phyloP scores from a whole-genome alignment of 345 rosid species.

The Brassica juncea region DNA sequence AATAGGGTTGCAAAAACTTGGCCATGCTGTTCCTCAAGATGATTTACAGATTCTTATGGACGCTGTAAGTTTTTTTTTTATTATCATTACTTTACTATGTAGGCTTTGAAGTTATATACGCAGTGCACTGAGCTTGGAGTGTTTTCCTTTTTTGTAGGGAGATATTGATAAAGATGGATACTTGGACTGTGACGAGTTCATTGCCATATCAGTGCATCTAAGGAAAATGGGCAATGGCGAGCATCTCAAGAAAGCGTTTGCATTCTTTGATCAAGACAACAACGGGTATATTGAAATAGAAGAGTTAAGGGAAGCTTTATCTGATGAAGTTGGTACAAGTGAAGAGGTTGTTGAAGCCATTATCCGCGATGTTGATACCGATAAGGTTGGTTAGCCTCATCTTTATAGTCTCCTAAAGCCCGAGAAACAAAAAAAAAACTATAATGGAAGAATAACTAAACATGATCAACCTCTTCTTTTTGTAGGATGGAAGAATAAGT shows the following conservation, averaged over 20 bases:
- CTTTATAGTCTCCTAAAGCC: background rate
- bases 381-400: conserved; percentile 57
- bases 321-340: conserved; percentile 68
- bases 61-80: conserved; percentile 58
- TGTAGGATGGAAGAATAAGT: conserved; percentile 91
- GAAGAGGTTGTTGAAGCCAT: conserved; percentile 85
- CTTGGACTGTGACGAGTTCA: conserved; percentile 78
- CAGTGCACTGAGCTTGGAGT: conserved; percentile 30
- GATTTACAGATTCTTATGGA: conserved; percentile 97
- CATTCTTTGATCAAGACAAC: conserved; percentile 69
- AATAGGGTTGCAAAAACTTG: conserved; percentile 78
- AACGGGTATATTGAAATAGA: conserved; percentile 87
- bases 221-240: conserved; percentile 89
- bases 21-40: conserved; percentile 67
- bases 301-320: conserved; percentile 72
- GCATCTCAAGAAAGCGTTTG: conserved; percentile 85
- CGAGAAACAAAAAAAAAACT: background rate
- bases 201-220: conserved; percentile 91
- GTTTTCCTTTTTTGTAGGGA: conserved; percentile 58
- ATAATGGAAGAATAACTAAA: background rate
- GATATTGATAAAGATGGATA: conserved; percentile 83
- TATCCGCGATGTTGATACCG: conserved; percentile 91
- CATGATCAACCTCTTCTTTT: background rate
- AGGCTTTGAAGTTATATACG: background rate
- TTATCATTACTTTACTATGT: background rate